Base-by-base conservation (phyloP, 1,139 yeast species). In the Debaryomyces psychrophilus region DNA sequence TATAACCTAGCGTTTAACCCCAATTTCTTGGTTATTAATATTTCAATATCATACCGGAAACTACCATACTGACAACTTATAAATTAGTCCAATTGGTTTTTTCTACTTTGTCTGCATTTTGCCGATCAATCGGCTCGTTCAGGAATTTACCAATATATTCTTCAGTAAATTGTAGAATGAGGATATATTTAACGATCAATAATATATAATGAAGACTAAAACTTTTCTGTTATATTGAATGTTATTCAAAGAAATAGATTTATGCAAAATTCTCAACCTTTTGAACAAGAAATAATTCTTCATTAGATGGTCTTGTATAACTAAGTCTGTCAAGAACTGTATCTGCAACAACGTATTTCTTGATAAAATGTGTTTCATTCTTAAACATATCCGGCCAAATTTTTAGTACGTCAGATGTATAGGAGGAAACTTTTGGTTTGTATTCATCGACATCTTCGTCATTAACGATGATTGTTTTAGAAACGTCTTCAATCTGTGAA, bases 261-360 rank as follows among this genome's bases (percentile, higher is more conserved):
- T 26, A 37, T 26, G 23, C 40, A 26, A 37, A 26, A 26, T 2
- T 11, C 18, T 46, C 31, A n/a, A 43, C 34, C 17, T 31, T 43
- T 31, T 39, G 49, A 29, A 48, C 44, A 28, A 48, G n/a, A 31
- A 46, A 46, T 12, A 44, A 28, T 27, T 48, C 51, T 29, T 38
- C 41, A 37, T 44, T 48, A 8, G 34, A 8, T 31, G 41, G 45
- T 22, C 51, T 45, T 5, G 22, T 14, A 35, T 48, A 48, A 25
- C 37, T 26, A 12, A 48, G 29, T 27, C 51, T 43, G 28, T 48
- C 51, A 14, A 38, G 14, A 26, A 46, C 51, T 18, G 46, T 41
- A 26, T 43, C 42, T 3, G 51, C 49, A 33, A 44, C 27, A 15
- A 46, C 43, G 27, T 44, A 48, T 8, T 22, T 20, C 23, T 6